phyloP scores from a whole-genome alignment of 306 rosid genomes.

The Gynostemma pentaphyllum region DNA sequence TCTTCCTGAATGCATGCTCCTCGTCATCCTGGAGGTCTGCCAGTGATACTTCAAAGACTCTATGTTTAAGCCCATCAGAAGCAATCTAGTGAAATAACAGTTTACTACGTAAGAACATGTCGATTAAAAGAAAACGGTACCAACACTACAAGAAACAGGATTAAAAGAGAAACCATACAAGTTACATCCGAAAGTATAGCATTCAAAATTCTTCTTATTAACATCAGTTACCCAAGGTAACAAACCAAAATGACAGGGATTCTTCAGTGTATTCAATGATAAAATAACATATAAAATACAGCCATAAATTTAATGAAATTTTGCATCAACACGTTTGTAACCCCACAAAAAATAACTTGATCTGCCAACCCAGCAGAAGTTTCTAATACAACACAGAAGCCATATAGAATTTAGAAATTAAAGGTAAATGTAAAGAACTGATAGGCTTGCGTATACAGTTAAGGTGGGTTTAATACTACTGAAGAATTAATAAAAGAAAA shows the following conservation, averaged over 20 bases:
- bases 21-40: slow-evolving; percentile 97
- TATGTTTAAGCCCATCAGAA: slow-evolving; percentile 86
- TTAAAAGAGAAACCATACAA: background rate
- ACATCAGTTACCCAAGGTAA: background rate
- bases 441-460: background rate
- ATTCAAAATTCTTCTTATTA: background rate
- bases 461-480: background rate
- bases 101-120: background rate
- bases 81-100: slow-evolving; percentile 51
- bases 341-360: background rate
- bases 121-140: background rate
- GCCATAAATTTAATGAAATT: too few species aligned
- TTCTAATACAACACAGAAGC: background rate
- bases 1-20: slow-evolving; percentile 89
- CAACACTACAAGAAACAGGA: background rate
- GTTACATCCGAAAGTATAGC: background rate
- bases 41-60: slow-evolving; percentile 84
- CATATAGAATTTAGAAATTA: too few species aligned
- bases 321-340: background rate
- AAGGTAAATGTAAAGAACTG: background rate
- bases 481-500: background rate
- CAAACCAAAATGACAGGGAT: background rate
- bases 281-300: background rate
- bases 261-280: too few species aligned
- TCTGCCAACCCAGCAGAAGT: background rate